Conservation (phyloP, 2,329 filamentous ascomycete species). For the Teratosphaeria viscida region DNA sequence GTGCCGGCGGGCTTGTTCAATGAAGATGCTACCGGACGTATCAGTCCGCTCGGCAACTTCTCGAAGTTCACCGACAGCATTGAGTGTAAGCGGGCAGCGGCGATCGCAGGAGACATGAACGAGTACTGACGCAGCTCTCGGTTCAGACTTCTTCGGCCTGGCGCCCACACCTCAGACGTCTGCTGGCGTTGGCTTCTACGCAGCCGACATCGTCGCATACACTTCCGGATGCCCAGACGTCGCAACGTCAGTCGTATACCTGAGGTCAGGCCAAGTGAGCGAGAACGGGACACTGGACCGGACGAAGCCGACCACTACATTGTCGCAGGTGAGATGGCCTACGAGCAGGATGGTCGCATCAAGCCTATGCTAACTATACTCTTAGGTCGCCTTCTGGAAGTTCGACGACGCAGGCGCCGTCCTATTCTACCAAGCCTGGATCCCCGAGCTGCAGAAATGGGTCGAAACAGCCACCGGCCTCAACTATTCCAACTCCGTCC, state of each 20-base stretch:
- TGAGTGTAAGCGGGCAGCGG: constrained; percentile 24
- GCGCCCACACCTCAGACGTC: constrained; percentile 23
- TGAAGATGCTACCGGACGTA: constrained; percentile 29
- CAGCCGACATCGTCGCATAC: constrained; percentile 15
- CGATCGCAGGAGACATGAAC: not conserved
- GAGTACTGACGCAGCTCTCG: not conserved
- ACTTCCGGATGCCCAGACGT: constrained; percentile 12
- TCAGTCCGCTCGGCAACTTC: constrained; percentile 35
- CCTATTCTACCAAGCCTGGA: constrained; percentile 34
- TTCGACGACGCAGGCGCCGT: constrained; percentile 36
- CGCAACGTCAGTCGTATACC: constrained; percentile 12
- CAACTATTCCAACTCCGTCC: constrained; percentile 17
- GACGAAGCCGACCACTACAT: not conserved
- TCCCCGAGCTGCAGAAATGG: constrained; percentile 34
- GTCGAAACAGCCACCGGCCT: constrained; percentile 17
- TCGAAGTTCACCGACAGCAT: constrained; percentile 32
- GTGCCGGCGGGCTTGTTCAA: constrained; percentile 32
- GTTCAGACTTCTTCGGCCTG: constrained; percentile 31
- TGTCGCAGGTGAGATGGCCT: constrained; percentile 1
- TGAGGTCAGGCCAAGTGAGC: constrained; percentile 6
- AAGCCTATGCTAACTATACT: constrained; percentile 2
- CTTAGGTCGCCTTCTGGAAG: constrained; percentile 33
- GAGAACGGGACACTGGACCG: constrained; percentile 7
- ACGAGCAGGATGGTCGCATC: not conserved
- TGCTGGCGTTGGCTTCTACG: constrained; percentile 11